Base-by-base conservation (phyloP, 345 rosid genomes). In the Brassica cretica region DNA sequence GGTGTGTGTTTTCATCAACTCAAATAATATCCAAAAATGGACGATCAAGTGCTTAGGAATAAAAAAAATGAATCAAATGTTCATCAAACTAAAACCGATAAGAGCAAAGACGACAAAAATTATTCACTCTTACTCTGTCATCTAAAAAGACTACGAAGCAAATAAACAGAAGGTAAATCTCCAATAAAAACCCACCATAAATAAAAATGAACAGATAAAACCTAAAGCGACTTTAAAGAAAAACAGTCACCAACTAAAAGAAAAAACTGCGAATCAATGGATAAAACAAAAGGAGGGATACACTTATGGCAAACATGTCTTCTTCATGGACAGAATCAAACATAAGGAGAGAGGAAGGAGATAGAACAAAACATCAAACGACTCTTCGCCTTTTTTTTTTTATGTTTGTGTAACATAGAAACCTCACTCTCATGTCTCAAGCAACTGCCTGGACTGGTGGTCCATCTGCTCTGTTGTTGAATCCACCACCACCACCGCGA, bases 391-490 rank as follows among this genome's bases (percentile, higher is more conserved):
- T 37, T 58, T 66, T 58, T 56, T 55, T 51, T 61, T 68, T 76
- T 72, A 46, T 66, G 60, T 87, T 91, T 80, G 82, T 64, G 78
- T 83, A 76, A 78, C 79, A 61, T 12, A 46, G 55, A 46, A 46
- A 46, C 55, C 55, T 46, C 55, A 39, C 46, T 12, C 16, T 46
- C 49, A 39, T 2, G 46, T 39, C 46, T 41, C 55, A 46, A 46
- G 55, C 55, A 71, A 83, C 88, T 67, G 81, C 90, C 79, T 85
- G 93, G 84, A 77, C 80, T 37, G 83, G 91, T 41, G 84, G 81
- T 53, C 84, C 84, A 39, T 81, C 80, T 39, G 81, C 53, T 73
- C 78, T 55, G 82, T 71, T 74, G 75, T 62, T 79, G 67, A 62
- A 79, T 55, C 82, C 74, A 18, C 91, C 94, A 78, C 88, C 88